Evolutionary conservation across 441 rosid genomes (phyloP).

Genomic region (Brassica balearica): DNA sequence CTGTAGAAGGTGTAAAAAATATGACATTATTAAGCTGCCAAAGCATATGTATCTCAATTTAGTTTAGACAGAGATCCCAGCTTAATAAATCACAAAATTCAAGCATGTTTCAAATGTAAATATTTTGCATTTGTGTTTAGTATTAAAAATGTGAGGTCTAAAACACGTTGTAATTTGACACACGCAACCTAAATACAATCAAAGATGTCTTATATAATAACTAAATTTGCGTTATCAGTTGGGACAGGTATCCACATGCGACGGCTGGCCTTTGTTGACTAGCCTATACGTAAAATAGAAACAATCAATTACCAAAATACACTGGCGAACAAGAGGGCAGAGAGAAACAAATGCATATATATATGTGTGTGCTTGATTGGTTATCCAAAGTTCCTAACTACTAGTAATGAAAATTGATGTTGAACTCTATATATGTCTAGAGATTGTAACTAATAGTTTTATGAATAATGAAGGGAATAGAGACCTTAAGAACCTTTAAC

Average conservation of each 20-base stretch:
- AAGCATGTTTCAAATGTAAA: slow-evolving; percentile 14
- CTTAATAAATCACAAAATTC: background rate
- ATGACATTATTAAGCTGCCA: background rate
- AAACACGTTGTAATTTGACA: background rate
- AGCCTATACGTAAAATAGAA: background rate
- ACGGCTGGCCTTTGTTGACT: slow-evolving; percentile 1
- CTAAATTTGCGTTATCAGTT: background rate
- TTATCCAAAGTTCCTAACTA: background rate
- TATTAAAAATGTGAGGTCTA: background rate
- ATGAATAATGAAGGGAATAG: background rate
- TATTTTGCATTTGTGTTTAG: background rate
- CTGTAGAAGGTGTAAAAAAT: slow-evolving; percentile 1
- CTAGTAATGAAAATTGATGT: slow-evolving; percentile 19
- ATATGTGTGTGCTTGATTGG: slow-evolving; percentile 5
- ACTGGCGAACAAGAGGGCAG: background rate
- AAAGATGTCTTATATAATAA: background rate
- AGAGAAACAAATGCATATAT: background rate
- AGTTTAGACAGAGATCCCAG: background rate
- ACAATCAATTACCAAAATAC: background rate
- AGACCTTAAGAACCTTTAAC: background rate
- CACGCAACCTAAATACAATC: slow-evolving; percentile 11
- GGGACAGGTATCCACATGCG: slow-evolving; percentile 3
- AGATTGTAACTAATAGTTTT: background rate
- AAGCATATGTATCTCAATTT: slow-evolving; percentile 4
- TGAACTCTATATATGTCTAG: background rate